Percentiles rank a stretch among this genome's conserved stretches.
Conservation (phyloP, 106 monocot species). For the Acorus calamus region DNA sequence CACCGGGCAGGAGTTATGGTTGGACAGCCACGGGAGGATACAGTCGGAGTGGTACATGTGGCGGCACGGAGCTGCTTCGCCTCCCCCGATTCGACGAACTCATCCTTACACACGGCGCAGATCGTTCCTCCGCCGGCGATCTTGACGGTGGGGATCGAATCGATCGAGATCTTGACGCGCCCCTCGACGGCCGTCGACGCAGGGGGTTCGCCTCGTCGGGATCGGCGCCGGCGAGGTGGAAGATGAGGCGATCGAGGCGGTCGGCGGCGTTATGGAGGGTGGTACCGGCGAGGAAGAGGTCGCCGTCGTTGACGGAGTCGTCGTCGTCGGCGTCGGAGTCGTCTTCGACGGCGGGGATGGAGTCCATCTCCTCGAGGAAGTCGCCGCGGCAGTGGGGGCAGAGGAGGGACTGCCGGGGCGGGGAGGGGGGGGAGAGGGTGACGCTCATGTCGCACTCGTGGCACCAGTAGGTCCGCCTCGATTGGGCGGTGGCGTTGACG, state of each 20-base stretch:
- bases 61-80: conserved; percentile 44
- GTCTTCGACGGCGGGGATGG: not conserved
- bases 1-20: conserved; percentile 65
- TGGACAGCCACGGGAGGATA: conserved; percentile 57
- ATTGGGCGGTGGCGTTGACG: not conserved
- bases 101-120: conserved; percentile 78
- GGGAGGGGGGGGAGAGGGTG: conserved; percentile 6
- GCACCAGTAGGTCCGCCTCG: conserved; percentile 37
- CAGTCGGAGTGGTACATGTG: conserved; percentile 72
- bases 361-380: conserved; percentile 27
- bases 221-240: not conserved
- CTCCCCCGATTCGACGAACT: conserved; percentile 21
- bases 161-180: conserved; percentile 29
- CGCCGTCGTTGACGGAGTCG: no score
- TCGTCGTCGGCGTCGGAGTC: no score
- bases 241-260: conserved; percentile 9
- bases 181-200: not conserved
- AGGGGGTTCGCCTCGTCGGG: not conserved
- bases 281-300: conserved; percentile 1
- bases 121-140: conserved; percentile 19
- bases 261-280: conserved; percentile 1
- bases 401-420: conserved; percentile 2
- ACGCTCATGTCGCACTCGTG: conserved; percentile 51
- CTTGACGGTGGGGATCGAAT: conserved; percentile 33
- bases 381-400: conserved; percentile 41